Base-by-base conservation (phyloP, 768 basidiomycete genomes). In the Leccinum subtestaceum region DNA sequence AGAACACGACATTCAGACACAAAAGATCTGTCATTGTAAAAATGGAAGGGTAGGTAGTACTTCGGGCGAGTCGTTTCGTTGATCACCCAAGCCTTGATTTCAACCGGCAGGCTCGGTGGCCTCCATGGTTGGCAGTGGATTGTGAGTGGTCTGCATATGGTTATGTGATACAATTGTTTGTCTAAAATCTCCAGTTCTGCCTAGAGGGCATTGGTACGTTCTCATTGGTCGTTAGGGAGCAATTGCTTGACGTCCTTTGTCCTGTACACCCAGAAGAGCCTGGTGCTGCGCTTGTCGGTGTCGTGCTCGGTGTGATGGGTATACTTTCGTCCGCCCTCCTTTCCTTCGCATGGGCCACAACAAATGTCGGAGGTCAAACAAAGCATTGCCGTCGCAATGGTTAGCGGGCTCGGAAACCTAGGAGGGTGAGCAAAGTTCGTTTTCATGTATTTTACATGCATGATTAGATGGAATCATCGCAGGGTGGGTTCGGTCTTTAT, bases 231-330 rank as follows among this genome's bases (percentile, higher is more conserved):
- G 15, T 17, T 8, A 0, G 15, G 15, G 36, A 38, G 36, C 15
- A 15, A 17, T 15, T 17, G 7, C 5, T 38, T 17, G 36, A 38
- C 1, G 15, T 38, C 36, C 3, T 17, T 38, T 58, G 53, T 84
- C 17, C 68, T 82, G 25, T 81, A 81, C 59, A 70, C 72, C 38
- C 38, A n/a, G 17, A 40, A 17, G 38, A 10, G n/a, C 15, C 17
- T 40, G 17, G 9, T 40, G 17, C 38, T 40, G 7, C 9, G 38
- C 38, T 40, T 40, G 38, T n/a, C 9, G 38, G 38, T 40, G 38
- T 40, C 17, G 38, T 40, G 38, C 38, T 40, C 17, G 38, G 38
- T n/a, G 38, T 40, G 17, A 40, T 40, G 38, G 38, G 38, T 10
- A 40, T 40, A 9, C n/a, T 9, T 40, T n/a, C 38, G 38, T 40